Conservation (phyloP, 495 filamentous ascomycete species). For the Amorphotheca resinae region DNA sequence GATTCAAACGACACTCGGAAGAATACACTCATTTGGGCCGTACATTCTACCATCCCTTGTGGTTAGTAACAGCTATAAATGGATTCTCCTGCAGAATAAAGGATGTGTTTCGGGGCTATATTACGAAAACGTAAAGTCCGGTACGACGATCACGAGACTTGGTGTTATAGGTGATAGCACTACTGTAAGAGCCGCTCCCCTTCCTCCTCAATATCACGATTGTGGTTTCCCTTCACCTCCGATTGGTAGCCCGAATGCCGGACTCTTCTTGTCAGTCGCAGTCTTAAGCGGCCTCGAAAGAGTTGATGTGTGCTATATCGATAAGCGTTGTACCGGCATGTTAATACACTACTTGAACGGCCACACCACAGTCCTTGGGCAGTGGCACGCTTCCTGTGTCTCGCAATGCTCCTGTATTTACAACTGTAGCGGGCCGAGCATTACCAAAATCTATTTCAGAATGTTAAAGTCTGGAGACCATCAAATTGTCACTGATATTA, state of each 20-base stretch:
- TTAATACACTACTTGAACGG: slow-evolving; percentile 3
- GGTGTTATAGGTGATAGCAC: slow-evolving; percentile 2
- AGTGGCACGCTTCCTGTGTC: slow-evolving; percentile 4
- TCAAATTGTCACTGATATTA: slow-evolving; percentile 6
- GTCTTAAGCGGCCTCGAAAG: slow-evolving; percentile 2
- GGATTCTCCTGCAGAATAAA: slow-evolving; percentile 5
- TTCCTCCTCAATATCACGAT: neutral
- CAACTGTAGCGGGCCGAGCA: neutral
- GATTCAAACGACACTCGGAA: slow-evolving; percentile 13
- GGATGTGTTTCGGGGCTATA: slow-evolving; percentile 9
- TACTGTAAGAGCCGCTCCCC: neutral
- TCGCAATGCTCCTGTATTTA: slow-evolving; percentile 6
- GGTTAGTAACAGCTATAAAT: slow-evolving; percentile 1
- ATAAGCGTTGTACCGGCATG: slow-evolving; percentile 5
- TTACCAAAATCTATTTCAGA: slow-evolving; percentile 4
- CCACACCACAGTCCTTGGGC: slow-evolving; percentile 3
- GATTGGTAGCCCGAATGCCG: neutral
- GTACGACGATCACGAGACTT: slow-evolving; percentile 3
- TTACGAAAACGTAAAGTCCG: slow-evolving; percentile 1
- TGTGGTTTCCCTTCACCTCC: neutral
- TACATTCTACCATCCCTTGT: slow-evolving; percentile 2
- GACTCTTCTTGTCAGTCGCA: slow-evolving; percentile 9
- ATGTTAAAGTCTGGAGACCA: slow-evolving; percentile 1
- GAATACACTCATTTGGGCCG: slow-evolving; percentile 3
- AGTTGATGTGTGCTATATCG: slow-evolving; percentile 3